These are phyloP conservation scores for Platanus orientalis DNA, from an alignment of 164 flowering plant species.

Conservation along the genomic window DNA sequence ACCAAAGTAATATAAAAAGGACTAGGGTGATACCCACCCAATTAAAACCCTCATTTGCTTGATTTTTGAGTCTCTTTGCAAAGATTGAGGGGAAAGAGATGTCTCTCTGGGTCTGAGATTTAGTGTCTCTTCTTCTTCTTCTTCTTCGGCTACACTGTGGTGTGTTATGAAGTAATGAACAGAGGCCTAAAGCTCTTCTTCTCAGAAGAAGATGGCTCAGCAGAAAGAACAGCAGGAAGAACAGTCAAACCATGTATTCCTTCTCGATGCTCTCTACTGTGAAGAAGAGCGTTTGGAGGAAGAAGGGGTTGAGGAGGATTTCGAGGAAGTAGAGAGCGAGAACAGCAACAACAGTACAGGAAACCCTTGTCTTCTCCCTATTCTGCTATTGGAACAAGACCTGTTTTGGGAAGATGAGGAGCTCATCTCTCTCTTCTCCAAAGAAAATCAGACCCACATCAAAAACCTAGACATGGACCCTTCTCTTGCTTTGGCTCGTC, in stretches of 20 bases:
- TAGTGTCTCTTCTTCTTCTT: no score
- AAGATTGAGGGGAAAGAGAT: constrained; percentile 5
- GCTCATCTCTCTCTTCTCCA: constrained; percentile 41
- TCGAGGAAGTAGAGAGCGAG: constrained; percentile 7
- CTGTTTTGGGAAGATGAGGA: constrained; percentile 63
- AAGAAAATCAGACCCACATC: constrained; percentile 31
- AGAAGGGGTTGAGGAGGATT: constrained; percentile 12
- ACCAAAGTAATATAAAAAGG: constrained; percentile 1
- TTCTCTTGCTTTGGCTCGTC: constrained; percentile 33
- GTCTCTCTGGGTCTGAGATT: neutral
- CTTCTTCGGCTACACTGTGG: no score
- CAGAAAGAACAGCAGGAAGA: constrained; percentile 10
- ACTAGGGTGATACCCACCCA: constrained; percentile 20
- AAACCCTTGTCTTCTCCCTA: constrained; percentile 3
- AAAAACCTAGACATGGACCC: constrained; percentile 23
- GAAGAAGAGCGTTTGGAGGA: constrained; percentile 48
- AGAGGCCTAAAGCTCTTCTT: constrained; percentile 33
- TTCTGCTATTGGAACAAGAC: constrained; percentile 37
- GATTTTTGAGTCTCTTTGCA: neutral
- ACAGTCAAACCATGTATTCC: constrained; percentile 16
- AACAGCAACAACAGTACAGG: neutral
- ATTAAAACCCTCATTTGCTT: neutral
- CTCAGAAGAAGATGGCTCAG: constrained; percentile 50
- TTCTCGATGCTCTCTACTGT: constrained; percentile 54
- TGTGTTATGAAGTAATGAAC: constrained; percentile 27